These are phyloP conservation scores for Grosmannia huntii DNA, from an alignment of 2,329 filamentous ascomycete species.

Conservation along the genomic window DNA sequence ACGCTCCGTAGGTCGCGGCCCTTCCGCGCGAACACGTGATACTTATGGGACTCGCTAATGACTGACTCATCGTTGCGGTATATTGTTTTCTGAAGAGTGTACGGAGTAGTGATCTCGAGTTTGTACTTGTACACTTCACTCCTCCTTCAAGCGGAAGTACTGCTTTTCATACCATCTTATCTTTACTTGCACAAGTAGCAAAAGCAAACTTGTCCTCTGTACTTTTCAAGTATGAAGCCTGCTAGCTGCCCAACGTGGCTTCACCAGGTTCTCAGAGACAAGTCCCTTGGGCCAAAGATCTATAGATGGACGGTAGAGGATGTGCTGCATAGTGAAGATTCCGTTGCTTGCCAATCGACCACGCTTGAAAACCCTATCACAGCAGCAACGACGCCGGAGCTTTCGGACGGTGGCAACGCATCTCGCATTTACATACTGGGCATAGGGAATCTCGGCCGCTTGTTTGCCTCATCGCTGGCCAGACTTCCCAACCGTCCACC, in stretches of 20 bases:
- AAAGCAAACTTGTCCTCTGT: background rate
- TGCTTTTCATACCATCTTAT: too few relatives aligned
- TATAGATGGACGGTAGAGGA: slow-evolving; percentile 8
- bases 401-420: background rate
- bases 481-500: slow-evolving; percentile 49
- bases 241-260: slow-evolving; percentile 7
- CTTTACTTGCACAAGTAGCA: background rate
- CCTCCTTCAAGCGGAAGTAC: too few relatives aligned
- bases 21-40: background rate
- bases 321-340: background rate
- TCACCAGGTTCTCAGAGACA: background rate
- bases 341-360: background rate
- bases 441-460: slow-evolving; percentile 65
- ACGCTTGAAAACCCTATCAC: too few relatives aligned
- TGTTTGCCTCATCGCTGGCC: slow-evolving; percentile 63
- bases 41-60: too few relatives aligned
- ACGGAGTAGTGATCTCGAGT: too few relatives aligned
- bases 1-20: background rate
- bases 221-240: background rate
- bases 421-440: slow-evolving; percentile 66
- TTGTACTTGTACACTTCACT: too few relatives aligned
- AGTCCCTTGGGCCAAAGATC: slow-evolving; percentile 2
- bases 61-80: too few relatives aligned
- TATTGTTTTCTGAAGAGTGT: too few relatives aligned
- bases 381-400: background rate